phyloP scores from a whole-genome alignment of 2,329 filamentous ascomycete genomes.

The Fusarium sp. region DNA sequence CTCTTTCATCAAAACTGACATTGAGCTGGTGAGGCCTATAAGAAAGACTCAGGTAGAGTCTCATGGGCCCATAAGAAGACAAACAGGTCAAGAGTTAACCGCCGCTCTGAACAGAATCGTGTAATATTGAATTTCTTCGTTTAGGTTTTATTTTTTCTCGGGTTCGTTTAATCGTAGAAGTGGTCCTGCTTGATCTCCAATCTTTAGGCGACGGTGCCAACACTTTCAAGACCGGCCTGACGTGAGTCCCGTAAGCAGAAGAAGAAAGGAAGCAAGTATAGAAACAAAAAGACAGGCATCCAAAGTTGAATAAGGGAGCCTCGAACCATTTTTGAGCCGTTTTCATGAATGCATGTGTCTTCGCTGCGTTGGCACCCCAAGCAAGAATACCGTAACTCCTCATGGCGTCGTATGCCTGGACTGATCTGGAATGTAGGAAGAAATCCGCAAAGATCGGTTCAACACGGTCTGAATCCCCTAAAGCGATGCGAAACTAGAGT shows the following conservation, averaged over 20 bases:
- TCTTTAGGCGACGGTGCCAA: constrained; percentile 35
- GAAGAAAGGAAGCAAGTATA: constrained; percentile 34
- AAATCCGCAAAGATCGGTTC: constrained; percentile 36
- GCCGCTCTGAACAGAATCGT: constrained; percentile 34
- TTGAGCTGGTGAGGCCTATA: background rate
- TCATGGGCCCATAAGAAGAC: constrained; percentile 27
- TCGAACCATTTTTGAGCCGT: constrained; percentile 24
- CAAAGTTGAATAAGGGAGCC: constrained; percentile 34
- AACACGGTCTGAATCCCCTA: constrained; percentile 22
- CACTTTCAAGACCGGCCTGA: constrained; percentile 46
- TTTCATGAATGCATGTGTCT: constrained; percentile 28
- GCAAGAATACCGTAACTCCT: constrained; percentile 40
- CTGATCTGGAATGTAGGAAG: constrained; percentile 35
- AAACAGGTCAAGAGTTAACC: constrained; percentile 28
- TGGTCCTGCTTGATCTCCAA: constrained; percentile 30
- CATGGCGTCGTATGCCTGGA: constrained; percentile 38
- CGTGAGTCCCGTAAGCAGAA: constrained; percentile 31
- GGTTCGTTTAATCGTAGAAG: constrained; percentile 45
- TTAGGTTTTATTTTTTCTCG: constrained; percentile 15
- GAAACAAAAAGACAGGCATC: constrained; percentile 40
- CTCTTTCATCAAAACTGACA: constrained; percentile 13
- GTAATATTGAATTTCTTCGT: constrained; percentile 33
- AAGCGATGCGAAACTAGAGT: constrained; percentile 17
- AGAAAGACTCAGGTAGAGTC: constrained; percentile 9
- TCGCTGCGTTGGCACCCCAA: constrained; percentile 33